Percentiles rank a stretch among this genome's conserved stretches.
These are phyloP conservation scores for Malassezia sp. DNA, from an alignment of 1,284 basidiomycete genomes.

Conservation along the genomic window DNA sequence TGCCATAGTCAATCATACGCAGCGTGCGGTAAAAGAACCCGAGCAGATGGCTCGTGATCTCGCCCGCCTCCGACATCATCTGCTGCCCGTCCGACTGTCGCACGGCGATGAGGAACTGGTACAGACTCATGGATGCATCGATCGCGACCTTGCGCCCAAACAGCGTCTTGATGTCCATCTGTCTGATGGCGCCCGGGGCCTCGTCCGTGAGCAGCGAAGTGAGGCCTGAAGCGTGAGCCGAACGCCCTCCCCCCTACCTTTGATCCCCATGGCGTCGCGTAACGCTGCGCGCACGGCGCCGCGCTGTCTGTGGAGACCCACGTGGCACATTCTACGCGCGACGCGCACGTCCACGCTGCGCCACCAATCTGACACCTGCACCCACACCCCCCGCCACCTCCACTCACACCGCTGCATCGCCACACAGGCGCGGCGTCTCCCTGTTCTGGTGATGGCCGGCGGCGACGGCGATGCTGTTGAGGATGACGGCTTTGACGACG, in stretches of 20 bases:
- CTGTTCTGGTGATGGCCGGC: conserved; percentile 1
- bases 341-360: too few species aligned
- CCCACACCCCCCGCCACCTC: too few species aligned
- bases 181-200: conserved; percentile 73
- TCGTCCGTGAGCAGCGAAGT: conserved; percentile 74
- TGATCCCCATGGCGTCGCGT: conserved; percentile 17
- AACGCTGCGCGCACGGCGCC: too few species aligned
- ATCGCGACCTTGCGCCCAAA: conserved; percentile 90
- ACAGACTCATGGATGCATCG: conserved; percentile 58
- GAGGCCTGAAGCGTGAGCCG: conserved; percentile 53
- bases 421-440: too few species aligned
- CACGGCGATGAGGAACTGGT: conserved; percentile 93
- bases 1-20: conserved; percentile 95
- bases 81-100: conserved; percentile 90
- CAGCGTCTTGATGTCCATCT: conserved; percentile 82
- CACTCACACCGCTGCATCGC: background rate
- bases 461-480: background rate
- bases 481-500: conserved; percentile 13
- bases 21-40: conserved; percentile 79
- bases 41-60: conserved; percentile 85
- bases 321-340: too few species aligned
- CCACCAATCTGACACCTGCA: too few species aligned
- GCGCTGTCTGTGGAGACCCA: too few species aligned
- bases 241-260: conserved; percentile 4
- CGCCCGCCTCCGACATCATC: conserved; percentile 88